Evolutionary conservation across 2,329 filamentous ascomycete genomes (phyloP), one percentile per base, ranked within the genome.

Genomic region (Pseudopithomyces maydicus): DNA sequence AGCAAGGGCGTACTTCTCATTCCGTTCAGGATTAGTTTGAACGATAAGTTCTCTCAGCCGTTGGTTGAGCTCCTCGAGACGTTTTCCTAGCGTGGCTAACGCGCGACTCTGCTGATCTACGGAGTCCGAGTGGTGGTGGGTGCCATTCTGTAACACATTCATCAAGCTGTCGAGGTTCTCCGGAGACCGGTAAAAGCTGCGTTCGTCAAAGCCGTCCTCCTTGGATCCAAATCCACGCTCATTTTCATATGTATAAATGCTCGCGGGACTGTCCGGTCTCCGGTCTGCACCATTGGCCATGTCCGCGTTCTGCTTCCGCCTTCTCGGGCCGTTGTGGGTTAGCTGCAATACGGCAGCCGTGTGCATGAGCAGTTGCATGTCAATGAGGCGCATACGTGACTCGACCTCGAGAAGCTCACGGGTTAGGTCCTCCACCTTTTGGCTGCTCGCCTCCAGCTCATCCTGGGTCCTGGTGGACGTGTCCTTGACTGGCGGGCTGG

Each of bases 301-400:
- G 74, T 78, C 75, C 14, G 81, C 77, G 7, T 79, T 74, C 3
- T 77, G 67, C 52, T 79, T 79, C 63, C 84, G 85, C 68, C 85
- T 89, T 56, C 82, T 81, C n/a, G 89, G 82, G 0, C 85, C 87
- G 66, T 89, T 90, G 76, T 98, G 93, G 8, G 93, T 96, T 75
- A 96, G 85, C 72, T 97, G 92, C 52, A 99, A 80, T 38, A 99
- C 91, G 43, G 91, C 94, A 14, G 95, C 93, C 0, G 94, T 98
- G 74, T 99, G 95, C 74, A 94, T 88, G 49, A 98, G 80, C 43
- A 99, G 79, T 59, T 87, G 86, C 66, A 85, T 85, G 68, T 96
- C 90, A 85, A 56, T 89, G 84, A 78, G 92, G 88, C 57, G 89
- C 80, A 63, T 90, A 82, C 74, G 68, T n/a, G 90, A 90, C 76